Evolutionary conservation across 306 rosid species (phyloP), one percentile per base, ranked within the genome.

Genomic region (Cucumis cinereus): DNA sequence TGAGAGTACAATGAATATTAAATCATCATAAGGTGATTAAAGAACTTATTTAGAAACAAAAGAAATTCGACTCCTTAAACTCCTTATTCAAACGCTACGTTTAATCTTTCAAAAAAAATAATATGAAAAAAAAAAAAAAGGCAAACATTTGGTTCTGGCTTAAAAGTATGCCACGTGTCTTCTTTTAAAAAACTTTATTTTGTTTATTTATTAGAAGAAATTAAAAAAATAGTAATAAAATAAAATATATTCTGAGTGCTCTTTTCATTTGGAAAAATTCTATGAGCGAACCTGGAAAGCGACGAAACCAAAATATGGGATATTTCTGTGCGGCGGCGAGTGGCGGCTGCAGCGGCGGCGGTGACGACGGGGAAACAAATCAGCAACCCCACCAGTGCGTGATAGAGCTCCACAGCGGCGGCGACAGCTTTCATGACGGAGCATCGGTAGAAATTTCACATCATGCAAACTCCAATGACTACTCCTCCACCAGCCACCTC

Each of bases 401-500:
- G 9, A 38, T 66, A 66, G 74, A 69, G 5, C 52, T 67, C 54
- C 3, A 67, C 73, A 35, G 54, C 33, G 54, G 53, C 35, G n/a
- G 35, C 73, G 30, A 38, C 33, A 41, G 8, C 38, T 7, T 40
- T 17, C 53, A 5, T 33, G 20, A 41, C 35, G 56, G 38, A 69
- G 53, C 56, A 69, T 20, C 54, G 54, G 35, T 8, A 7, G 56
- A 2, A 43, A 22, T 11, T 24, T 49, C 56, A 40, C 30, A 38
- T 20, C 73, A 40, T 66, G 73, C 73, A 72, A 79, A 10, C 66
- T 30, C 74, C 28, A 57, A 12, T 0, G 40, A 15, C 2, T 85
- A 81, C 82, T 53, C 85, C 26, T 13, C 17, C 52, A 5, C 35
- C 35, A 5, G 35, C 35, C 52, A 45, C 52, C 91, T 92, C 73